Base-by-base conservation (phyloP, 257 asterid species). In the Nicotiana sylvestris region DNA sequence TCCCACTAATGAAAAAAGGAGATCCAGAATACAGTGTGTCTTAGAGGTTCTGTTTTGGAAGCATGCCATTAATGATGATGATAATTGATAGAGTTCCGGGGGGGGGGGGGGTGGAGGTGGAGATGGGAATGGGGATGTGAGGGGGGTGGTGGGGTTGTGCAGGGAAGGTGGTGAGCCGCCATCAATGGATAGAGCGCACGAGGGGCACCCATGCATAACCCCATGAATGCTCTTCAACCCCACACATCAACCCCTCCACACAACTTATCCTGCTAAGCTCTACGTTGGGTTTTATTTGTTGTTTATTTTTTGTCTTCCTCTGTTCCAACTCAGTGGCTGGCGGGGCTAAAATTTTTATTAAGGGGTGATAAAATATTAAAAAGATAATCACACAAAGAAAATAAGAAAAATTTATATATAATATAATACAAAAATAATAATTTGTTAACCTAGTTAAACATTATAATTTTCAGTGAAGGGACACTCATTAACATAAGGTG, bases 1-100 rank as follows among this genome's bases (percentile, higher is more conserved):
- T 89, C 92, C 88, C 97, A 91, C 94, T 92, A 86, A 87, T 80
- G 64, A 37, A 46, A 56, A 70, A n/a, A 56, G 65, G 16, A 62
- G 69, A 35, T 66, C 79, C 17, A 21, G 27, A 72, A 72, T 46
- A 60, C 21, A 39, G 25, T 25, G 74, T 67, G 27, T 77, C 57
- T 83, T 77, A 85, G 70, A 70, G 76, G 85, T 81, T 77, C 25
- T 64, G 81, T 78, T 86, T 84, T 83, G 90, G 90, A 85, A 69
- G 93, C 91, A 89, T 86, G 96, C 85, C 2, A 87, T 86, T 91
- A 87, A 89, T 91, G 91, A 91, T 90, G 89, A 90, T 89, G 89
- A 83, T 87, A 76, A 82, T 84, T 77, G 77, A 80, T 43, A 43
- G 84, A 64, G 79, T 6, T 74, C 21, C 12, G 17, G 13, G 32